Evolutionary conservation across 345 rosid species (phyloP).

Genomic region (Carallia pectinifolia): DNA sequence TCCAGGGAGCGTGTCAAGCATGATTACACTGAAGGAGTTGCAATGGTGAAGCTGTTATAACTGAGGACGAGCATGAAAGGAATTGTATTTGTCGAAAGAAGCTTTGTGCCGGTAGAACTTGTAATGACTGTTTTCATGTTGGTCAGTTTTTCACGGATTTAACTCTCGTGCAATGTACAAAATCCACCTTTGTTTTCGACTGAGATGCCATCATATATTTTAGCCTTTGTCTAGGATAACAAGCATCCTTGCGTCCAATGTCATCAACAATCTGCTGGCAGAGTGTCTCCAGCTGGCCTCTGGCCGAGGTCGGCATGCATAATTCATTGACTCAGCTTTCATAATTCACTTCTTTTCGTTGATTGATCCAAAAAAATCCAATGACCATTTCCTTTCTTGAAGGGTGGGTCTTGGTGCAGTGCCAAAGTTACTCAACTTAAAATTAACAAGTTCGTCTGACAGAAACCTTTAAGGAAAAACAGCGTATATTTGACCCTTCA

Average conservation of each 20-base stretch:
- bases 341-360: no score
- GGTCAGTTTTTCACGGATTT: constrained; percentile 3
- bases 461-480: no score
- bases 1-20: not conserved
- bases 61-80: constrained; percentile 15
- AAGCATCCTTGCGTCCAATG: not conserved
- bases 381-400: no score
- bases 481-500: no score
- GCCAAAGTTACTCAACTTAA: no score
- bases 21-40: not conserved
- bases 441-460: no score
- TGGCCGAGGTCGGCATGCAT: no score
- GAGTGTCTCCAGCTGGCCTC: no score
- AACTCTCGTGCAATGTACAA: constrained; percentile 37
- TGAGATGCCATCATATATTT: constrained; percentile 1
- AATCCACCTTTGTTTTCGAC: constrained; percentile 20
- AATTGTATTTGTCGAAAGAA: constrained; percentile 23
- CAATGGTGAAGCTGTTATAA: not conserved
- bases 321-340: no score
- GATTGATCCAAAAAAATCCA: no score
- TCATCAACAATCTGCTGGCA: not conserved
- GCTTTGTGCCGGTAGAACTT: constrained; percentile 25
- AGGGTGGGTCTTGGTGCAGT: no score
- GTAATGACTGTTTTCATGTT: constrained; percentile 23
- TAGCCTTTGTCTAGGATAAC: not conserved